phyloP scores from a whole-genome alignment of 2,329 filamentous ascomycete species.

The Ophiostoma australiae region DNA sequence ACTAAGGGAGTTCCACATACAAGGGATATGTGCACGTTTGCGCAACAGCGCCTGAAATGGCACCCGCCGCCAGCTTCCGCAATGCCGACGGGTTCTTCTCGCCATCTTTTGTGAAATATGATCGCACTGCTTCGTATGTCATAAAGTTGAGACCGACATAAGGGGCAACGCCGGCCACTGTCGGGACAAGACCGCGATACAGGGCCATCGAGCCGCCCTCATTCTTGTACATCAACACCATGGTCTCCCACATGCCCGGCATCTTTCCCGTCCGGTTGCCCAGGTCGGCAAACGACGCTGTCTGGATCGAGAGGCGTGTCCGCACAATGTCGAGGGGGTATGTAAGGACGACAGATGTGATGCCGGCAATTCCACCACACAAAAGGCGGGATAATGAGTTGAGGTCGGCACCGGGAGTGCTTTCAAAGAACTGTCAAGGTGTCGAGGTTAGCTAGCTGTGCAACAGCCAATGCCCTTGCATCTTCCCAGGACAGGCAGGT shows the following conservation, averaged over 20 bases:
- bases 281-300: slow-evolving; percentile 84
- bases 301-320: slow-evolving; percentile 92
- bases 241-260: slow-evolving; percentile 87
- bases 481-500: neutral
- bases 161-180: slow-evolving; percentile 89
- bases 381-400: slow-evolving; percentile 68
- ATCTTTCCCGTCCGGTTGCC: slow-evolving; percentile 60
- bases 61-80: slow-evolving; percentile 83
- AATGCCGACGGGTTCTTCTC: slow-evolving; percentile 73
- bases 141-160: slow-evolving; percentile 99
- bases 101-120: slow-evolving; percentile 79
- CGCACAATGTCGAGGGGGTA: slow-evolving; percentile 98
- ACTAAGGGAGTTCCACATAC: slow-evolving; percentile 48
- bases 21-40: slow-evolving; percentile 99
- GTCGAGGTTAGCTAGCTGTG: slow-evolving; percentile 27
- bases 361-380: slow-evolving; percentile 88
- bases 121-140: slow-evolving; percentile 87
- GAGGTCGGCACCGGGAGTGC: slow-evolving; percentile 67
- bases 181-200: slow-evolving; percentile 93
- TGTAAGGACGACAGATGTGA: slow-evolving; percentile 91
- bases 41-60: slow-evolving; percentile 90
- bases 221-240: slow-evolving; percentile 78
- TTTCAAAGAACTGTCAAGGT: slow-evolving; percentile 63
- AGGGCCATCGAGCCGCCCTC: slow-evolving; percentile 81
- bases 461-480: too few species aligned